A percentile compares a stretch with the other conserved stretches of the same genome.
Evolutionary conservation across 768 basidiomycete genomes (phyloP).

Genomic region (Russula earlei): DNA sequence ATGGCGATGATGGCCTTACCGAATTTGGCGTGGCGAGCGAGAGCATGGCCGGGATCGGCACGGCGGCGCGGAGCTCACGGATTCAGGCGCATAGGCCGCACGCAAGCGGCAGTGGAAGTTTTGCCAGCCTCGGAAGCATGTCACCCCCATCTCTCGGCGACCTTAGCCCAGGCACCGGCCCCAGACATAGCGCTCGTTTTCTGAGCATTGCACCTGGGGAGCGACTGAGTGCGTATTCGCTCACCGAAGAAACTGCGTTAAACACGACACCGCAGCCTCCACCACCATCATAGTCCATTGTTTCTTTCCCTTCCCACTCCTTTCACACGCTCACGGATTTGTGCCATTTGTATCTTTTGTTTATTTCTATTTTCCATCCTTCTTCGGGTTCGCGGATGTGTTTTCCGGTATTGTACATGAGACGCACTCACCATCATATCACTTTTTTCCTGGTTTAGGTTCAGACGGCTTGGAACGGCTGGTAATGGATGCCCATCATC

Average conservation of each 20-base stretch:
- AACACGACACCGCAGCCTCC: background rate
- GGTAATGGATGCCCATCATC: background rate
- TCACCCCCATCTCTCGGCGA: background rate
- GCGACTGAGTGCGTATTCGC: background rate
- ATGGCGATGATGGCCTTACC: background rate
- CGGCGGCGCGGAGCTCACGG: slow-evolving; percentile 29
- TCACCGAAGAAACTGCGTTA: background rate
- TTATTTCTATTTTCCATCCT: background rate
- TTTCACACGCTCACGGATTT: background rate
- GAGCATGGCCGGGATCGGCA: slow-evolving; percentile 42
- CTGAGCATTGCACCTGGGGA: slow-evolving; percentile 7
- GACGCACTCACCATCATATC: background rate
- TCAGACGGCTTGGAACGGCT: background rate
- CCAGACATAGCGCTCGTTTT: background rate
- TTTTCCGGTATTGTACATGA: background rate
- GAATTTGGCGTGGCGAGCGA: background rate
- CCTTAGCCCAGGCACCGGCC: background rate
- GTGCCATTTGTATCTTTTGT: background rate
- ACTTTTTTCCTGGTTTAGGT: background rate
- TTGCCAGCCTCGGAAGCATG: background rate
- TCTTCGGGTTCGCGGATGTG: background rate
- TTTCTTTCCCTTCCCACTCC: background rate
- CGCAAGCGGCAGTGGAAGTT: background rate
- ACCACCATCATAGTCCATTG: background rate
- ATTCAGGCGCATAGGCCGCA: slow-evolving; percentile 5